Evolutionary conservation across 2,329 filamentous ascomycete species (phyloP).

Genomic region (Phialophora macrospora): DNA sequence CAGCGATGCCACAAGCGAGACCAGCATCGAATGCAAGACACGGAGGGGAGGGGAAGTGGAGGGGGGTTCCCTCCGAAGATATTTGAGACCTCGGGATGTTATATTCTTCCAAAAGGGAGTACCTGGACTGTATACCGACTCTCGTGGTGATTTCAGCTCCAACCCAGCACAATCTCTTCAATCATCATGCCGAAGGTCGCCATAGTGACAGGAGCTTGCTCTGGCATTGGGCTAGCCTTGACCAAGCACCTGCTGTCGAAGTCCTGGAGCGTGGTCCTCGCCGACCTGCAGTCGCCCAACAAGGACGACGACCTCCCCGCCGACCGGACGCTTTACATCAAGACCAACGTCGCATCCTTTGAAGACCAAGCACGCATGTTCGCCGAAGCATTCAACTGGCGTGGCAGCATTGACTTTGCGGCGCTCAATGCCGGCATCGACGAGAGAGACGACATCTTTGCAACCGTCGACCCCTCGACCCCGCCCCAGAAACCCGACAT

Average conservation of each 20-base stretch:
- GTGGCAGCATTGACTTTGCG: conserved; percentile 21
- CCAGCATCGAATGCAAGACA: too few relatives aligned
- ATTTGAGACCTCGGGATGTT: too few relatives aligned
- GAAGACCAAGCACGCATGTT: conserved; percentile 26
- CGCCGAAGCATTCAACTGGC: conserved; percentile 21
- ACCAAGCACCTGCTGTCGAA: conserved; percentile 21
- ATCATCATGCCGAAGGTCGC: conserved; percentile 25
- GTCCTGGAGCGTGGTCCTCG: conserved; percentile 25
- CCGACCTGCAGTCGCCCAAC: conserved; percentile 20
- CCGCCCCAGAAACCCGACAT: conserved; percentile 23
- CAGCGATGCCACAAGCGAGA: too few relatives aligned
- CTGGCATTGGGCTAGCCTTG: conserved; percentile 38
- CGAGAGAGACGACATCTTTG: conserved; percentile 28
- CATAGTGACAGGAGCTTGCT: conserved; percentile 41
- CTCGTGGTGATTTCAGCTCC: too few relatives aligned
- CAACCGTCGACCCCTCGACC: conserved; percentile 16
- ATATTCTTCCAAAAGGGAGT: too few relatives aligned
- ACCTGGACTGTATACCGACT: too few relatives aligned
- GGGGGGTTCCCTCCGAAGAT: too few relatives aligned
- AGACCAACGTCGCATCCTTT: conserved; percentile 25
- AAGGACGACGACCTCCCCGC: neutral
- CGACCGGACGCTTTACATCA: conserved; percentile 10
- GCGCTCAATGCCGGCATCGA: conserved; percentile 28
- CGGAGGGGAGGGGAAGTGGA: too few relatives aligned
- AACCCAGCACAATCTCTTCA: neutral